Conservation (phyloP, 75 land plant species). For the Gnetum montanum region DNA sequence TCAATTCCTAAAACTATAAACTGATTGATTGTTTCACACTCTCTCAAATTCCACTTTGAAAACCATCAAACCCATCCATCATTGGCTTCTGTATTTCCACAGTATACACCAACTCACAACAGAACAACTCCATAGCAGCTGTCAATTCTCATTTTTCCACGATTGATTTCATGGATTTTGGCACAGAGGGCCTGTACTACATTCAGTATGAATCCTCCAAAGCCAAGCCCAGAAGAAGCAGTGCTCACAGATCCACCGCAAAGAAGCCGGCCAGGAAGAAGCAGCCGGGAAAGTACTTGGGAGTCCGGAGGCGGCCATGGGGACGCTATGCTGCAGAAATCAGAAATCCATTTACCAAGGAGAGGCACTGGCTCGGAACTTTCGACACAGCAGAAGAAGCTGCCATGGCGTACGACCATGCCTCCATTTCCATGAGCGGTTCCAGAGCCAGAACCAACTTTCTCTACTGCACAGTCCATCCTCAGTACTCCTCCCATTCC, state of each 20-base stretch:
- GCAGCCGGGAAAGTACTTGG: slow-evolving; percentile 44
- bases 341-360: slow-evolving; percentile 57
- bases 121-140: too few relatives aligned
- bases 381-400: slow-evolving; percentile 81
- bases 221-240: slow-evolving; percentile 15
- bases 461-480: slow-evolving; percentile 21
- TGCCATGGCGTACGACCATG: slow-evolving; percentile 70
- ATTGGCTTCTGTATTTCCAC: too few relatives aligned
- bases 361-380: slow-evolving; percentile 80
- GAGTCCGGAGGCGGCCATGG: slow-evolving; percentile 66
- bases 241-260: background rate
- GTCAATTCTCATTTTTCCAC: too few relatives aligned
- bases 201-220: background rate
- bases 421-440: slow-evolving; percentile 64
- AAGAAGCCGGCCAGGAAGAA: slow-evolving; percentile 33
- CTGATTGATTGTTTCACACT: too few relatives aligned
- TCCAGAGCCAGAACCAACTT: slow-evolving; percentile 71
- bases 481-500: slow-evolving; percentile 19
- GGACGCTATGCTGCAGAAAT: slow-evolving; percentile 69
- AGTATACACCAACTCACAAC: too few relatives aligned
- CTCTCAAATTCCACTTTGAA: too few relatives aligned
- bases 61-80: too few relatives aligned
- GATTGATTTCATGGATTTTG: background rate
- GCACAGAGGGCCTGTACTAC: background rate
- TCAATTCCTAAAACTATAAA: too few relatives aligned